Conservation (phyloP, 192 early-diverging fungal species). For the Cetraspora pellucida region DNA sequence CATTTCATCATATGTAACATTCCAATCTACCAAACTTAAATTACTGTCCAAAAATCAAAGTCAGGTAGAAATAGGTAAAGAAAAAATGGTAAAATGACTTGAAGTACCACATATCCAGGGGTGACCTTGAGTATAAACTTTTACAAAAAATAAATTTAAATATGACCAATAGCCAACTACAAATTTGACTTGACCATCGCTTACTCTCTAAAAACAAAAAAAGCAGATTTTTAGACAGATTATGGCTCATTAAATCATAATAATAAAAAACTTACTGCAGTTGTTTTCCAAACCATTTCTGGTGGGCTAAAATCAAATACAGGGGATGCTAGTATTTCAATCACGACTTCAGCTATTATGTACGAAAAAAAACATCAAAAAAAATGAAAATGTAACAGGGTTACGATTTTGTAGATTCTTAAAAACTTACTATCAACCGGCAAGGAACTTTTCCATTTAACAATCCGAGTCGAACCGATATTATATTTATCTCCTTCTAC, state of each 20-base stretch:
- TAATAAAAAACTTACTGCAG: neutral
- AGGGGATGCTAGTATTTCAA: slow-evolving; percentile 6
- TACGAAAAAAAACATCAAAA: neutral
- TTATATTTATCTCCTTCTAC: neutral
- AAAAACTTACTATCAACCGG: neutral
- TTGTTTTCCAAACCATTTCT: slow-evolving; percentile 21
- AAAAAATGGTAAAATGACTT: slow-evolving; percentile 1
- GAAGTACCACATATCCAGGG: neutral
- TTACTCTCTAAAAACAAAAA: neutral
- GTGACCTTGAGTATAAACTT: slow-evolving; percentile 13
- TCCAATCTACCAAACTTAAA: no score
- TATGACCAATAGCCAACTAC: slow-evolving; percentile 2
- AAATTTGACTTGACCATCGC: neutral
- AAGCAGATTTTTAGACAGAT: neutral
- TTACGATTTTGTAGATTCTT: neutral
- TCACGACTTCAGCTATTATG: neutral
- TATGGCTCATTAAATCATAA: neutral
- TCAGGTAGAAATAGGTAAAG: neutral
- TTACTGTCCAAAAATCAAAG: no score
- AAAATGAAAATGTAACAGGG: neutral
- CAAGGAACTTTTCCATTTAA: slow-evolving; percentile 6
- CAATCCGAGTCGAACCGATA: neutral
- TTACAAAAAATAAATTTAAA: neutral
- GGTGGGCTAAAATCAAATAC: neutral
- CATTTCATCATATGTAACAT: no score